Base-by-base conservation (phyloP, 352 stramenopile genomes). In the Phytophthora crassamura region DNA sequence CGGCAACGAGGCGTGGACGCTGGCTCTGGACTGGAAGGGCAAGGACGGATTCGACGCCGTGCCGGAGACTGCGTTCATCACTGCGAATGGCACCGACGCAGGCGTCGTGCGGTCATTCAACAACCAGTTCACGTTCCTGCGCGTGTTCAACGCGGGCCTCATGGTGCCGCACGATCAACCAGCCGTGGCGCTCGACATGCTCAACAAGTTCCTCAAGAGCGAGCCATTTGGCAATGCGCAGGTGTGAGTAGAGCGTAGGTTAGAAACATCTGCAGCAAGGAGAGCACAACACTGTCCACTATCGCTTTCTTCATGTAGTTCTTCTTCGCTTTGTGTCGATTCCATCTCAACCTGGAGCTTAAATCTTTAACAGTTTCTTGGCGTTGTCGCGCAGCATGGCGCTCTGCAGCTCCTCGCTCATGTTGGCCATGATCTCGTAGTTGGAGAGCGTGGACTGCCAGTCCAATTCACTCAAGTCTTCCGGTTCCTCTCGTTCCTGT, bases 1-100 rank as follows among this genome's bases (percentile, higher is more conserved):
- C 33, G 97, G 96, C 18, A 98, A 98, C 67, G 57, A 95, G 45
- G 95, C 93, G 1, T 99, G 94, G 95, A 98, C 92, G 0, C 61
- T 85, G 1, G 86, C 71, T 15, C 75, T 99, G 35, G 77, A 98
- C 11, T 99, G 96, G 97, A 66, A 71, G n/a, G 87, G 93, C 52
- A 83, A 86, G 50, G 69, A 80, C 7, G 85, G 78, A 2, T 99
- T 98, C 75, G 88, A 95, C 40, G 47, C 34, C 6, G 80, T 67
- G 15, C 5, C 20, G 0, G 74, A 79, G 41, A 62, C 35, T 5
- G 40, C 63, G 2, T 78, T 84, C 42, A 20, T 74, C 20, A 71
- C 59, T 6, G 10, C 20, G 10, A 35, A 64, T 10, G 51, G 38
- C 12, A 60, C 35, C 1, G 43, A 61, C 14, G 68, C 63, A 5